Evolutionary conservation across 805 yeast species (phyloP), one percentile per base, ranked within the genome.

Genomic region (Dipodascopsis uninucleata): DNA sequence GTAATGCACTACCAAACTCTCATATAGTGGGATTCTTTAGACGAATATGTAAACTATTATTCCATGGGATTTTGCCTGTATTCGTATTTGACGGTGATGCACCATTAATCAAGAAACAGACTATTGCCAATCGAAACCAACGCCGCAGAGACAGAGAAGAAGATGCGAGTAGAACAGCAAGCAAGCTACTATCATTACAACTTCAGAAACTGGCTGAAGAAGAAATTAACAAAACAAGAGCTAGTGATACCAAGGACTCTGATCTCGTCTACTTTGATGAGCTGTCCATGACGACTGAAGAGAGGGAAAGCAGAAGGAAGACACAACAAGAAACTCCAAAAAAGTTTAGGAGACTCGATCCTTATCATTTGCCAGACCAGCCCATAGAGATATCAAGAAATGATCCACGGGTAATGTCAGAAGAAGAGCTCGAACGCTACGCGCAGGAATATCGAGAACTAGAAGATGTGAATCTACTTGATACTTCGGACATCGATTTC

Each of bases 71-170:
- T 16, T 72, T 70, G 40, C 97, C 97, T 0, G 82, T 89, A 4
- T 89, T 89, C 71, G 93, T 89, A 1, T 89, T 89, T 69, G 97
- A 89, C 68, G 97, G 97, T 22, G 96, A 93, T 1, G 96, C 94
- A 0, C 96, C 96, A 0, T 71, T 73, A 1, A 66, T 93, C 59
- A 93, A 93, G 68, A 70, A 81, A 52, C 79, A 79, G 47, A 90
- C 96, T 0, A 84, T 93, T 14, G 50, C 72, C 12, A 72, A 77
- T 47, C 74, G 99, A 52, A 75, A 78, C 53, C 85, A 84, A 57
- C 66, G 85, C 49, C 67, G 96, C 34, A 80, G 80, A 54, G 95
- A 86, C 0, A 75, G 85, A 45, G 70, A 79, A 51, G 89, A 82
- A 40, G 77, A 74, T 43, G 83, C 88, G 0, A 65, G 75, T 18